Base-by-base conservation (phyloP, 495 filamentous ascomycete genomes). In the Xanthoparmelia taractica region DNA sequence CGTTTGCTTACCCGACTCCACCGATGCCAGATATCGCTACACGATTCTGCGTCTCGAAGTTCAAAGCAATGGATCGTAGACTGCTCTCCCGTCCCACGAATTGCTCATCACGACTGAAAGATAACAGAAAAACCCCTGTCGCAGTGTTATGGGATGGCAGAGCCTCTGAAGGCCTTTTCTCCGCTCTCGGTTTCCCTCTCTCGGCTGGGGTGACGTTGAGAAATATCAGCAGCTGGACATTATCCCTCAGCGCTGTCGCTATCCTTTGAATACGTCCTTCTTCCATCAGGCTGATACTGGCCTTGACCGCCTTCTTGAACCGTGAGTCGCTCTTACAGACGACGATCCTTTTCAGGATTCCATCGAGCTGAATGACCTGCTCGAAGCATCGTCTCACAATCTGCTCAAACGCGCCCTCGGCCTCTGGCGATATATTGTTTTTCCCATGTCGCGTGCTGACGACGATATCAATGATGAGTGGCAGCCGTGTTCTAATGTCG, bases 1-100 rank as follows among this genome's bases (percentile, higher is more conserved):
- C 18, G 18, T 45, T 12, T 33, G 58, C 70, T 64, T 72, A 82
- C 79, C 80, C 79, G 55, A 82, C 72, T 8, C 80, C 79, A n/a
- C 78, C 80, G 18, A 82, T 68, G 17, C 79, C 79, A 52, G 64
- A 67, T 18, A 81, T 68, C 12, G 77, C 74, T 11, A 70, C 67
- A 29, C 73, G 69, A 18, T 54, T 60, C 57, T 62, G 31, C 55
- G 47, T 48, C 45, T 63, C 54, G 18, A 76, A 68, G 54, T 31
- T 71, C 11, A 58, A 11, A 20, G 68, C 58, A 43, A 82, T 73
- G 20, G 67, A 37, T 8, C 59, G 56, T n/a, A 81, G 63, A 31
- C 73, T 70, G 4, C 55, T 43, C 57, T 74, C 63, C 33, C 79
- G 76, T 29, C 74, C 72, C 58, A 82, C 67, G 57, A 81, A 79